A percentile compares a stretch with the other conserved stretches of the same genome.
Conservation (phyloP, 1,139 yeast species). For the Geotrichum restrictum region DNA sequence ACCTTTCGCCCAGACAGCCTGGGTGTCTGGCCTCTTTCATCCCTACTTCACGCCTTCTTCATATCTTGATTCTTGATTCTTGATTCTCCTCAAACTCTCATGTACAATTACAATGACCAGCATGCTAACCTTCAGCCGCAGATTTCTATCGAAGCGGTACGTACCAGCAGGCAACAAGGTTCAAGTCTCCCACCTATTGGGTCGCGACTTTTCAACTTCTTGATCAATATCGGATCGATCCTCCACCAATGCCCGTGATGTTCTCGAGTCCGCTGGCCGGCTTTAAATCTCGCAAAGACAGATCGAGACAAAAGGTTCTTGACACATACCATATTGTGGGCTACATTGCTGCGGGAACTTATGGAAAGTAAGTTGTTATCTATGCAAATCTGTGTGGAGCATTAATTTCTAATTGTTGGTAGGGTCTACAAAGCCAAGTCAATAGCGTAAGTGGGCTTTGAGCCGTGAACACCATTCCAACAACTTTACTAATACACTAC, state of each 20-base stretch:
- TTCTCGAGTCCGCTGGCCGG: constrained; percentile 38
- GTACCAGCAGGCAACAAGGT: background rate
- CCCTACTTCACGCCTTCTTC: no score
- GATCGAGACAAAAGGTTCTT: constrained; percentile 63
- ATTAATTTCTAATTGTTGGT: constrained; percentile 27
- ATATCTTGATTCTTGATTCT: background rate
- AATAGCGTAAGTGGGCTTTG: constrained; percentile 19
- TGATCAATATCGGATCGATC: background rate
- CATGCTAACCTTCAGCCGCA: background rate
- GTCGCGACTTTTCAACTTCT: background rate
- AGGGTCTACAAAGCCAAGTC: constrained; percentile 83
- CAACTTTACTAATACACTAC: background rate
- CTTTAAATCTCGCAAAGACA: constrained; percentile 56
- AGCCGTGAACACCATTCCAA: background rate
- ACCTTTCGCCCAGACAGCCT: no score
- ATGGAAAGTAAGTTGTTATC: constrained; percentile 48
- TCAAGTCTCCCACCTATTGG: background rate
- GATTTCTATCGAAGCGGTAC: background rate
- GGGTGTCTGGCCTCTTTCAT: no score
- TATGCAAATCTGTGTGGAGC: background rate
- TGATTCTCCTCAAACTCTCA: background rate
- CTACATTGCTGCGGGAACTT: constrained; percentile 97
- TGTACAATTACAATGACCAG: background rate
- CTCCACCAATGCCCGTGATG: constrained; percentile 20
- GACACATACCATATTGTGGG: constrained; percentile 85